These are phyloP conservation scores for Aspergillus heteromorphus DNA, from an alignment of 495 filamentous ascomycete species.

Conservation along the genomic window DNA sequence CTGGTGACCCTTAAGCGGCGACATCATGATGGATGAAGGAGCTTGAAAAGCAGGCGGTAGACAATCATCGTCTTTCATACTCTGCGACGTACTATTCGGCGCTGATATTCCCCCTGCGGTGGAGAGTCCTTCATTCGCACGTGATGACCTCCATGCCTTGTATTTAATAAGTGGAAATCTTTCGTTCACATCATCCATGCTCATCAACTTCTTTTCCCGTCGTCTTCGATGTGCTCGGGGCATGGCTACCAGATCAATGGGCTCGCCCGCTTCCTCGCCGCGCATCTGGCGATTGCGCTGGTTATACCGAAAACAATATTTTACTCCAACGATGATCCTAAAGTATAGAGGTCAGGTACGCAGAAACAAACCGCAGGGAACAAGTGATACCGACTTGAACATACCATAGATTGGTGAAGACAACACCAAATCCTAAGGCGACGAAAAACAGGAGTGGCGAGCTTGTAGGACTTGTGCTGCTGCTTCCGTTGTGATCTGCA, in stretches of 20 bases:
- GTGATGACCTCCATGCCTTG: constrained; percentile 83
- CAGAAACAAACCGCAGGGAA: background rate
- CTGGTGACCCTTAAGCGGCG: constrained; percentile 15
- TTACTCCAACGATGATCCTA: constrained; percentile 99
- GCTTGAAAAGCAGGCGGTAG: constrained; percentile 8
- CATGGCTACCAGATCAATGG: constrained; percentile 74
- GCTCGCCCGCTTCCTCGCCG: constrained; percentile 79
- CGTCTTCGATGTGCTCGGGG: constrained; percentile 73
- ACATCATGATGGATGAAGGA: constrained; percentile 7
- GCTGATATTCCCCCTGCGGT: constrained; percentile 80
- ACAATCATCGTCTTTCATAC: constrained; percentile 17
- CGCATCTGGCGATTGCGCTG: constrained; percentile 79
- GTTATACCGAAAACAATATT: constrained; percentile 98
- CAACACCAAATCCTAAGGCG: constrained; percentile 93
- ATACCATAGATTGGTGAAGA: constrained; percentile 98
- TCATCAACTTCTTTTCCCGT: constrained; percentile 96
- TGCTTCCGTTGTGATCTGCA: constrained; percentile 15
- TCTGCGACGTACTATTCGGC: constrained; percentile 41
- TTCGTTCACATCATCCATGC: constrained; percentile 97
- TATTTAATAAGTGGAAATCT: constrained; percentile 95
- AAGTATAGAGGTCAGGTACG: constrained; percentile 1
- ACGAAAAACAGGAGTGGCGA: constrained; percentile 96
- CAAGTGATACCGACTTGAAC: constrained; percentile 13
- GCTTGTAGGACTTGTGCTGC: constrained; percentile 58
- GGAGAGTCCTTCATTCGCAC: constrained; percentile 77